Base-by-base conservation (phyloP, 257 asterid genomes). In the Gentiana dahurica region DNA sequence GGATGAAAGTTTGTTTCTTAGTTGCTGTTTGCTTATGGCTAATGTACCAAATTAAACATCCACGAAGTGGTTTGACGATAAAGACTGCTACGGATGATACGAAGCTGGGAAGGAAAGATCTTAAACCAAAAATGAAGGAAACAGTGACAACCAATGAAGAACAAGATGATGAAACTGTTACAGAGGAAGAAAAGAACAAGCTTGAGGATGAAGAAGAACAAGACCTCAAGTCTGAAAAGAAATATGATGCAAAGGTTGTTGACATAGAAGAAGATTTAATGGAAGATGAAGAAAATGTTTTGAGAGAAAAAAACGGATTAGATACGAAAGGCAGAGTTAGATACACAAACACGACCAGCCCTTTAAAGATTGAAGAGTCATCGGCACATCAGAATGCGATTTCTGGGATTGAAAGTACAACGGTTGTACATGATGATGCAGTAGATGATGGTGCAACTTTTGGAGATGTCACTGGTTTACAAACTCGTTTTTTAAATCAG, bases 21-120 rank as follows among this genome's bases (percentile, higher is more conserved):
- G 71, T 86, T 53, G 91, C 84, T 60, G 79, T 83, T 57, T 83
- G 87, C 75, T 81, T 79, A 65, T 86, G 95, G 95, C 65, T 86
- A 77, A 68, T 86, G 66, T 86, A 83, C 87, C 91, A 81, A 78
- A 71, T 83, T 61, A 83, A 83, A 51, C 94, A 62, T 74, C 81
- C 91, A 60, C 86, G 75, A 53, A 53, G 37, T 39, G 65, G 69
- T 7, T 66, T 64, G 36, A 60, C 63, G 51, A 54, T 47, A 34
- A 62, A 37, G 33, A 57, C 37, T 33, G 60, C 46, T 48, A 69
- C 69, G n/a, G 84, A 58, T 36, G 35, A 52, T 32, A 12, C 68
- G 54, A 83, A 60, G 65, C 78, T 74, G 2, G 91, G 95, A 68
- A 75, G 95, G 68, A 86, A 81, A 72, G 87, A 62, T 70, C 63